These are phyloP conservation scores for Nitzschia putrida DNA, from an alignment of 108 stramenopile genomes.

Conservation along the genomic window DNA sequence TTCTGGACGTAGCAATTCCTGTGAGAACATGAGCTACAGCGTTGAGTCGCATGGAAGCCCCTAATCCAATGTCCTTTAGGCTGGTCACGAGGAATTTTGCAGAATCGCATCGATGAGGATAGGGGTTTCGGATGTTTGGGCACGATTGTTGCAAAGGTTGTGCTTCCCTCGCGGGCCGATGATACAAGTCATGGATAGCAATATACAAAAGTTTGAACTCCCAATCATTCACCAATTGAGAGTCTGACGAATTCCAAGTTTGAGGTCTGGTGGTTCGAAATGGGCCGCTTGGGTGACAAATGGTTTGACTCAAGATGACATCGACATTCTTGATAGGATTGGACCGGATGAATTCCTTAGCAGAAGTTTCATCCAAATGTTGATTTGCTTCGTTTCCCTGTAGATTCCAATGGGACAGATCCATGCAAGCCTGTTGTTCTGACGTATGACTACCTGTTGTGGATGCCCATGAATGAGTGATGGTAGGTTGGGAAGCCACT, in stretches of 20 bases:
- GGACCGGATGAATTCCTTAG: not conserved
- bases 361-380: not conserved
- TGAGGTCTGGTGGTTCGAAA: not conserved
- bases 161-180: constrained; percentile 10
- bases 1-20: constrained; percentile 17
- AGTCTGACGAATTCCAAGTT: constrained; percentile 1
- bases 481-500: no score
- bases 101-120: not conserved
- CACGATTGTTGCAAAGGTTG: not conserved
- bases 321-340: not conserved
- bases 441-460: no score
- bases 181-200: constrained; percentile 8
- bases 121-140: not conserved
- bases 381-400: not conserved
- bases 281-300: constrained; percentile 2
- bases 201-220: constrained; percentile 15
- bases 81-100: constrained; percentile 16
- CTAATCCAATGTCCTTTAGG: constrained; percentile 16
- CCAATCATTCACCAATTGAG: constrained; percentile 8
- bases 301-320: not conserved
- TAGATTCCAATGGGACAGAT: not conserved
- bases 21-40: constrained; percentile 12
- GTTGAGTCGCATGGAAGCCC: constrained; percentile 9
- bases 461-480: no score
- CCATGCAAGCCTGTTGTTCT: not conserved